These are phyloP conservation scores for Plantago coronopus DNA, from an alignment of 305 asterid genomes.

Conservation along the genomic window DNA sequence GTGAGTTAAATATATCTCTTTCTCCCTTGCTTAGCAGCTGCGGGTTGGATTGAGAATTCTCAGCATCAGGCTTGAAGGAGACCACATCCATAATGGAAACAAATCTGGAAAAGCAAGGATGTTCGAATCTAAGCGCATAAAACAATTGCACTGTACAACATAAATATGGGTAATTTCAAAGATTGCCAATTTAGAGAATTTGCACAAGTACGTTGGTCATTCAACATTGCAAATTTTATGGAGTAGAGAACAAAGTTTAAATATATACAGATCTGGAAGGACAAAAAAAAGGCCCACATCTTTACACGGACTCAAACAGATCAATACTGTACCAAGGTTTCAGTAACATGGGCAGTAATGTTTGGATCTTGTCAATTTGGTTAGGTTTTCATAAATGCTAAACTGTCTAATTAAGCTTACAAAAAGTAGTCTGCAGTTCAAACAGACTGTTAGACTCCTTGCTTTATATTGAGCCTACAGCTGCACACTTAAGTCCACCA, in stretches of 20 bases:
- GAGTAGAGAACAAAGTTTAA: slow-evolving; percentile 9
- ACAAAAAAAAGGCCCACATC: too few relatives aligned
- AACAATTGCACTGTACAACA: slow-evolving; percentile 4
- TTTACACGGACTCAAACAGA: too few relatives aligned
- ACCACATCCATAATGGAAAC: slow-evolving; percentile 75
- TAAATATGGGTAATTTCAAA: neutral
- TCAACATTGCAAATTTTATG: neutral
- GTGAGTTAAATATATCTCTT: slow-evolving; percentile 59
- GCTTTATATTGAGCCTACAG: too few relatives aligned
- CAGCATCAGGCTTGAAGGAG: slow-evolving; percentile 77
- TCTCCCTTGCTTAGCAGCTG: slow-evolving; percentile 37
- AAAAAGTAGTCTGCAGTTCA: too few relatives aligned
- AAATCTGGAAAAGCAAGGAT: slow-evolving; percentile 47
- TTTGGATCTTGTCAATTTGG: too few relatives aligned
- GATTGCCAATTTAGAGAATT: neutral
- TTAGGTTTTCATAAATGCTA: too few relatives aligned
- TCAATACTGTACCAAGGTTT: too few relatives aligned
- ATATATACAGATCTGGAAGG: neutral
- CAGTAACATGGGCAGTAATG: too few relatives aligned
- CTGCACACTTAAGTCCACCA: too few relatives aligned
- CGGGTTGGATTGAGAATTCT: slow-evolving; percentile 40
- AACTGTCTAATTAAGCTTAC: too few relatives aligned
- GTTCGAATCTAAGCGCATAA: slow-evolving; percentile 4
- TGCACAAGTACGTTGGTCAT: too few relatives aligned
- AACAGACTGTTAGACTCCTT: too few relatives aligned